Conservation (phyloP, 495 filamentous ascomycete genomes). For the Cercophora sp. region DNA sequence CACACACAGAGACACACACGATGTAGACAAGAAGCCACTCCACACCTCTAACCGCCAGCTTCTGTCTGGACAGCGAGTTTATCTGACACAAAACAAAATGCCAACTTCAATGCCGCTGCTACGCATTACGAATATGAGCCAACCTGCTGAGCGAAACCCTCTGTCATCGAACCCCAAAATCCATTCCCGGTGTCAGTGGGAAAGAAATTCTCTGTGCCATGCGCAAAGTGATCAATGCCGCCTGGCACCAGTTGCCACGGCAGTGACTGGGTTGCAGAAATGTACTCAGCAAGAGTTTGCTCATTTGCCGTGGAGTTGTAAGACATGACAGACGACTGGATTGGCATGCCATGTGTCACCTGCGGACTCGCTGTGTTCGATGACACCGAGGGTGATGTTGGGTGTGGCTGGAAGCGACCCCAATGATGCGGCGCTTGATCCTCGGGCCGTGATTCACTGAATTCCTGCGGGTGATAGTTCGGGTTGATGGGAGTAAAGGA, state of each 20-base stretch:
- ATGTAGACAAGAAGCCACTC: no score
- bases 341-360: no score
- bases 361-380: slow-evolving; percentile 19
- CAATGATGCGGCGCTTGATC: not conserved
- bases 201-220: slow-evolving; percentile 26
- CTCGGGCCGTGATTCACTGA: not conserved
- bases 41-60: no score
- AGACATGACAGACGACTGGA: slow-evolving; percentile 6
- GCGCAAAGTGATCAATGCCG: slow-evolving; percentile 39
- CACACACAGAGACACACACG: no score
- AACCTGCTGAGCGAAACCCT: slow-evolving; percentile 1
- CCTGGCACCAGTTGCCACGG: slow-evolving; percentile 35
- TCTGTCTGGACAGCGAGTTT: no score
- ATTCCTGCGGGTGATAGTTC: slow-evolving; percentile 12
- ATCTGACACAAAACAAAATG: no score
- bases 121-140: not conserved
- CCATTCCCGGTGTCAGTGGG: slow-evolving; percentile 21
- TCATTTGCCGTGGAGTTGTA: slow-evolving; percentile 19
- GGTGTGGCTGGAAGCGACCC: slow-evolving; percentile 1
- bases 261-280: slow-evolving; percentile 29
- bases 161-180: slow-evolving; percentile 25
- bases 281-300: slow-evolving; percentile 23
- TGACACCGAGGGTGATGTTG: slow-evolving; percentile 12
- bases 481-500: slow-evolving; percentile 53
- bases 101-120: not conserved